A percentile compares a stretch with the other conserved stretches of the same genome.
Conservation (phyloP, 371 early-diverging fungal genomes). For the Smittium culicis region DNA sequence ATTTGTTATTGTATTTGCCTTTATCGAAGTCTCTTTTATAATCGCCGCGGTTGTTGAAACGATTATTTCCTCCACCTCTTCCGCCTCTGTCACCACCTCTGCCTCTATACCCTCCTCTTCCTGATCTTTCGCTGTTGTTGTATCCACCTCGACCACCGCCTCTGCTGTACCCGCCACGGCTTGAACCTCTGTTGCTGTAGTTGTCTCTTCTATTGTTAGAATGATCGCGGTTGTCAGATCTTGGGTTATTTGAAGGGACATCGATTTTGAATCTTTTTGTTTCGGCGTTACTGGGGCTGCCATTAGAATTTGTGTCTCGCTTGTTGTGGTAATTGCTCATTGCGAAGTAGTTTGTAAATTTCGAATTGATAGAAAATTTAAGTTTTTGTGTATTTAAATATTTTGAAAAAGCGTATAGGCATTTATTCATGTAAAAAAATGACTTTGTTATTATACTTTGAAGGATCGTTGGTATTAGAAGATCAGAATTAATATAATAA, state of each 20-base stretch:
- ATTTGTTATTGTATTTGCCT: background rate
- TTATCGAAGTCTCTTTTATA: background rate
- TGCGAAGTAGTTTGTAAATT: background rate
- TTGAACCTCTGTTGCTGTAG: background rate
- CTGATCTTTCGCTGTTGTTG: background rate
- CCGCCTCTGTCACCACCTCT: slow-evolving; percentile 2
- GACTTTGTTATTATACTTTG: too few relatives aligned
- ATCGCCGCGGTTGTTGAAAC: background rate
- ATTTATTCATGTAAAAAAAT: too few relatives aligned
- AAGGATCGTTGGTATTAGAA: too few relatives aligned
- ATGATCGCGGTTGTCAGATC: background rate
- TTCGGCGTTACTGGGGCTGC: background rate
- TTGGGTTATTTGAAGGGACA: background rate
- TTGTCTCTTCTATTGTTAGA: background rate
- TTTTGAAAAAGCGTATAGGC: too few relatives aligned
- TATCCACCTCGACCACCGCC: background rate
- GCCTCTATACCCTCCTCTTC: background rate
- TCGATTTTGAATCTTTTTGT: background rate
- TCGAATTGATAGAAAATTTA: background rate
- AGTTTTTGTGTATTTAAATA: too few relatives aligned
- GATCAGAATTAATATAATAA: too few relatives aligned
- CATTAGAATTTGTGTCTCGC: background rate
- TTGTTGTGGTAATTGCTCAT: background rate
- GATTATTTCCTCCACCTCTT: background rate
- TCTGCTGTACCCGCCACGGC: background rate